Conservation (phyloP, 148 eudicot genomes). For the Rhododendron ovatum region DNA sequence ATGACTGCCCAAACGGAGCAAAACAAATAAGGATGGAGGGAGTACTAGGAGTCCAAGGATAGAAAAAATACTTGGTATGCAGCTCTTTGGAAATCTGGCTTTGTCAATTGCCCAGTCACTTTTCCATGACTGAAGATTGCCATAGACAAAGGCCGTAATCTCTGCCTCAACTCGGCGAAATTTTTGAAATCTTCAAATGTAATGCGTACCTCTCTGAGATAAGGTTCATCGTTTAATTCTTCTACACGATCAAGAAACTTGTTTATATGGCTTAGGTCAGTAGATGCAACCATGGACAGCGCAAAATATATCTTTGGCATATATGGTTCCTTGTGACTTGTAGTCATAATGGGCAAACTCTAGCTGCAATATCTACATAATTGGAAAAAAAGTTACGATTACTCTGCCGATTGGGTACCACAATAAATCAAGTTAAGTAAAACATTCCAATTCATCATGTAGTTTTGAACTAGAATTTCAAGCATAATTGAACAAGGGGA, state of each 20-base stretch:
- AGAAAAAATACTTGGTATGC: slow-evolving; percentile 58
- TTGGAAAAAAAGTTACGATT: slow-evolving; percentile 6
- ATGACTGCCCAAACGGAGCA: background rate
- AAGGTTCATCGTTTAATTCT: background rate
- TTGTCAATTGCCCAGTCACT: slow-evolving; percentile 64
- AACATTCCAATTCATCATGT: background rate
- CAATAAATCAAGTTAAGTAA: background rate
- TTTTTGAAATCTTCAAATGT: slow-evolving; percentile 67
- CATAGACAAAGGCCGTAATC: slow-evolving; percentile 56
- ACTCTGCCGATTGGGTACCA: background rate
- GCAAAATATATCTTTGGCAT: slow-evolving; percentile 1
- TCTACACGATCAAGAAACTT: background rate
- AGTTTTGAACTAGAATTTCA: background rate
- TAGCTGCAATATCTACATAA: slow-evolving; percentile 1
- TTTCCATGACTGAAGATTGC: slow-evolving; percentile 78
- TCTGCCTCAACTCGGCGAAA: slow-evolving; percentile 60
- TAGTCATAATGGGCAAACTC: slow-evolving; percentile 11
- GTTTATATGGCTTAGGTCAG: background rate
- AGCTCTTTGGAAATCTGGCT: slow-evolving; percentile 76
- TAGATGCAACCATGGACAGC: background rate
- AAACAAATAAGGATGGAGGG: background rate
- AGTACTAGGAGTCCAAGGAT: background rate
- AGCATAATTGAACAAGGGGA: background rate
- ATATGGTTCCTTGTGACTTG: slow-evolving; percentile 11
- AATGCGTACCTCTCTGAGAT: slow-evolving; percentile 25